Evolutionary conservation across 495 filamentous ascomycete species (phyloP), one percentile per base, ranked within the genome.

Genomic region (Bombardia bombarda): DNA sequence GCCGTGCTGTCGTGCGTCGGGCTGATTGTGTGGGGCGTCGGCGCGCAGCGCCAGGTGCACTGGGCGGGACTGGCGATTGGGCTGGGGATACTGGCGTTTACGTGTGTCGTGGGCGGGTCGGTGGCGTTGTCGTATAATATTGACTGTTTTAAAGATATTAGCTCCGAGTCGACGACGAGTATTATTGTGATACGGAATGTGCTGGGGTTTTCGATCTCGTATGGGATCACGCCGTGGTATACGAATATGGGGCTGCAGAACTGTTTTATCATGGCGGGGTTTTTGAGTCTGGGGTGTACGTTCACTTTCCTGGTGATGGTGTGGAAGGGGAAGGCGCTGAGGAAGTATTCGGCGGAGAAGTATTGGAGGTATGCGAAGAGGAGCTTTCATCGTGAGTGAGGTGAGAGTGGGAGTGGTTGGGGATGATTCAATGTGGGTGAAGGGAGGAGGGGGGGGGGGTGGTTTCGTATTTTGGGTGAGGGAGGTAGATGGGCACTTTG

Each of bases 121-220:
- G 38, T 56, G 13, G 37, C 52, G 9, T 38, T 56, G 26, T 70
- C 74, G 1, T 81, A 82, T 43, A 60, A 70, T 2, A 62, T 82
- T 18, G 77, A 80, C 50, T 54, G 56, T 16, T 79, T 74, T 50
- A 74, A 72, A 17, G 70, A 69, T 32, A 72, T 60, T 1, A 61
- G 55, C 22, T 74, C 70, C 8, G 72, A 78, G 47, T 68, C 78
- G 7, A 65, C 59, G 1, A 66, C 66, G 5, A 67, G 40, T 38
- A 38, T 57, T 6, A 83, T 83, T 40, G 34, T 83, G 4, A 66
- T 83, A 13, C 68, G 77, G 8, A 82, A 82, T 49, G 77, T 70
- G n/a, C 78, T 81, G 73, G 56, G 58, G 36, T 62, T 51, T 26
- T 51, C 51, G 19, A 44, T 57, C 23, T 38, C 34, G 1, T 49